Conservation (phyloP, 1,139 yeast species). For the Yamadazyma jaroonii region DNA sequence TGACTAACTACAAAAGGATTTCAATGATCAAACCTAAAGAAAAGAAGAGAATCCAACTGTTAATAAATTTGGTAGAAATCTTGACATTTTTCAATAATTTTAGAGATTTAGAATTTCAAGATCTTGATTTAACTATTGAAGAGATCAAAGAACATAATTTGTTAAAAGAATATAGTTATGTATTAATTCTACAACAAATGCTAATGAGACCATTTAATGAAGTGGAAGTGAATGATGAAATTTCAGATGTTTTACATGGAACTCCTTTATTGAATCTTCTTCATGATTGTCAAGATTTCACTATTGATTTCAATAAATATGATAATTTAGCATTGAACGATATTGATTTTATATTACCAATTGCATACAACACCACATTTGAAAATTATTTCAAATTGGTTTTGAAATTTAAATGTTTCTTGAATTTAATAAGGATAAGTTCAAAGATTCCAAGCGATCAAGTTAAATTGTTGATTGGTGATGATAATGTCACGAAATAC, state of each 20-base stretch:
- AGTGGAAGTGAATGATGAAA: conserved; percentile 2
- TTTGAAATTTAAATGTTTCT: conserved; percentile 14
- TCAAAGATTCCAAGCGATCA: conserved; percentile 9
- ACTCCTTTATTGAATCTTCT: conserved; percentile 4
- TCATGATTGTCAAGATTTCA: conserved; percentile 4
- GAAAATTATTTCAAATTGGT: conserved; percentile 9
- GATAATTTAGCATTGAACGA: conserved; percentile 2
- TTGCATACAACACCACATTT: conserved; percentile 3
- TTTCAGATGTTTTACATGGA: conserved; percentile 3
- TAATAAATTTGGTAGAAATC: conserved; percentile 4
- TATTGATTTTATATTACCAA: conserved; percentile 6
- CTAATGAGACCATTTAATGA: conserved; percentile 12
- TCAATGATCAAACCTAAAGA: conserved; percentile 2
- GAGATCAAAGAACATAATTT: conserved; percentile 5
- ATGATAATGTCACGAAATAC: conserved; percentile 9
- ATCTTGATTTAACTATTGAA: not conserved
- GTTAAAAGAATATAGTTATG: conserved; percentile 9
- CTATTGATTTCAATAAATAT: conserved; percentile 4
- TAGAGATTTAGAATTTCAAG: conserved; percentile 2
- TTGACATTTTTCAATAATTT: conserved; percentile 9
- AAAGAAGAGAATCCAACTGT: conserved; percentile 5
- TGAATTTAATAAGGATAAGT: conserved; percentile 13
- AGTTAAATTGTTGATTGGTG: conserved; percentile 7
- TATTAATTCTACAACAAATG: conserved; percentile 5
- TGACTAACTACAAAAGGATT: conserved; percentile 10